phyloP scores from a whole-genome alignment of 2,329 filamentous ascomycete species.

The Fusarium subglutinans region DNA sequence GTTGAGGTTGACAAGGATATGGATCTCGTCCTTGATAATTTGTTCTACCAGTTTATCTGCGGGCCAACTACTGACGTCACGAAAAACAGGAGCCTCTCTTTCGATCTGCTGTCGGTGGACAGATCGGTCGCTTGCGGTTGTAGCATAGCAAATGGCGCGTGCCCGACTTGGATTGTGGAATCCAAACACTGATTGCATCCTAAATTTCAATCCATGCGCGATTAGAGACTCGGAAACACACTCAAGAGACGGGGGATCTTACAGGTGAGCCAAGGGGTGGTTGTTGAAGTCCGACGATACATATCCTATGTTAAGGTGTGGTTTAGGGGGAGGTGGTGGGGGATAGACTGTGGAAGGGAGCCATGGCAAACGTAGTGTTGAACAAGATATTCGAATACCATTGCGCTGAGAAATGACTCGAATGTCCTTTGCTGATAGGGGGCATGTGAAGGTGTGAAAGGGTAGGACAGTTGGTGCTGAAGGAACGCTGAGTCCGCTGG shows the following conservation, averaged over 20 bases:
- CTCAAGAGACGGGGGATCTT: conserved; percentile 43
- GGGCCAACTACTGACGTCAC: conserved; percentile 87
- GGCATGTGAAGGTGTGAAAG: conserved; percentile 97
- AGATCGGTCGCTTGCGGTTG: conserved; percentile 89
- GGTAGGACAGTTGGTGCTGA: conserved; percentile 93
- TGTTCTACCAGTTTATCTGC: conserved; percentile 85
- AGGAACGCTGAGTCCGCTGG: conserved; percentile 77
- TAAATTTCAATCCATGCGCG: conserved; percentile 36
- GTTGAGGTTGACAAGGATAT: conserved; percentile 97
- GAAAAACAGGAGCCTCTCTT: conserved; percentile 87
- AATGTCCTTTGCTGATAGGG: conserved; percentile 89
- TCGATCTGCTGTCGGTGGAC: conserved; percentile 93
- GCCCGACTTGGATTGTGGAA: conserved; percentile 79
- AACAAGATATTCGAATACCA: conserved; percentile 89
- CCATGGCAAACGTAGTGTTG: conserved; percentile 88
- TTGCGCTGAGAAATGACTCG: conserved; percentile 95
- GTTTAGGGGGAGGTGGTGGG: conserved; percentile 84
- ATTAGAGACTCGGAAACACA: conserved; percentile 5
- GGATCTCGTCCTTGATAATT: conserved; percentile 87
- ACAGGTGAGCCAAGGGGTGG: conserved; percentile 91
- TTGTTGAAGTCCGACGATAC: conserved; percentile 99
- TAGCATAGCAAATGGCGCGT: conserved; percentile 94
- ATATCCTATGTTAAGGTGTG: conserved; percentile 91
- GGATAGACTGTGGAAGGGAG: conserved; percentile 81
- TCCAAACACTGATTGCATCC: conserved; percentile 98